phyloP scores from a whole-genome alignment of 768 basidiomycete species.

The Kwoniella sp. region DNA sequence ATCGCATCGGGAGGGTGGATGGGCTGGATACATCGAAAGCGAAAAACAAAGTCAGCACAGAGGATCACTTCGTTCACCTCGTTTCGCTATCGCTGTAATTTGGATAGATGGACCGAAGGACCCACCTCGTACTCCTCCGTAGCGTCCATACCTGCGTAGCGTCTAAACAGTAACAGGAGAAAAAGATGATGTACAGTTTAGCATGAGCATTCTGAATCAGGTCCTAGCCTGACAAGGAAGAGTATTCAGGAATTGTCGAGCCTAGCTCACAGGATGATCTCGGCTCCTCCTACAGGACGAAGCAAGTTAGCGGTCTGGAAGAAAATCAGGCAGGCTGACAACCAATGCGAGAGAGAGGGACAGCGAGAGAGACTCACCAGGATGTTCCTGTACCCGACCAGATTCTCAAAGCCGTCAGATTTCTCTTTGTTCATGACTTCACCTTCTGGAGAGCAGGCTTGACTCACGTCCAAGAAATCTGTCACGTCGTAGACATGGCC shows the following conservation, averaged over 20 bases:
- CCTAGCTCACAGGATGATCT: slow-evolving; percentile 65
- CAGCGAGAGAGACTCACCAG: slow-evolving; percentile 34
- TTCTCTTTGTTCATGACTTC: neutral
- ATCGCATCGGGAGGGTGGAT: slow-evolving; percentile 85
- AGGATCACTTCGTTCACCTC: neutral
- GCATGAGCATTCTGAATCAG: too few species aligned
- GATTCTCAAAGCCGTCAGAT: too few species aligned
- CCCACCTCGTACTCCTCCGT: slow-evolving; percentile 60
- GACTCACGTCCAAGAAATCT: slow-evolving; percentile 54
- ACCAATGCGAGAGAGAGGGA: too few species aligned
- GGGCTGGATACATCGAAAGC: slow-evolving; percentile 68
- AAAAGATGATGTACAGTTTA: too few species aligned
- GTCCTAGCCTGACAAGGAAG: neutral
- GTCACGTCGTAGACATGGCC: slow-evolving; percentile 56
- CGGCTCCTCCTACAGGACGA: slow-evolving; percentile 72
- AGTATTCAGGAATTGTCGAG: neutral
- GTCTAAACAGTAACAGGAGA: too few species aligned
- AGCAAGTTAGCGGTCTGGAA: too few species aligned
- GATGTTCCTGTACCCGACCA: slow-evolving; percentile 46
- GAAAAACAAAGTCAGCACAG: neutral
- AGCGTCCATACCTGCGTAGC: slow-evolving; percentile 82
- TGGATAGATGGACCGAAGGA: neutral
- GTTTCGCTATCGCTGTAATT: too few species aligned
- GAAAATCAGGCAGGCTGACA: too few species aligned
- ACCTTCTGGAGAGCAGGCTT: neutral